A percentile compares a stretch with the other conserved stretches of the same genome.
Conservation (phyloP, 441 rosid species). For the Euphorbia corollata region DNA sequence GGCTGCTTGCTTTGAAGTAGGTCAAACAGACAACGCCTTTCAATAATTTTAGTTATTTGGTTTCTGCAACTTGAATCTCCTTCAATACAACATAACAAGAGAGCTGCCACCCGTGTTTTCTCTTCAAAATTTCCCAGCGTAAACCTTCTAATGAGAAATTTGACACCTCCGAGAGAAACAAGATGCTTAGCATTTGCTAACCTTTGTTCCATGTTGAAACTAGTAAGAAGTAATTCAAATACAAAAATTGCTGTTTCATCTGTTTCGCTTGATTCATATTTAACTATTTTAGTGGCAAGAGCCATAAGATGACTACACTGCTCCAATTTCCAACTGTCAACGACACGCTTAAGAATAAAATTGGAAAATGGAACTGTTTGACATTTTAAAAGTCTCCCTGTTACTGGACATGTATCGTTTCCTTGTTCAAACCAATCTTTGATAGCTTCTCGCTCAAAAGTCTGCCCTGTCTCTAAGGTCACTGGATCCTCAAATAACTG, state of each 20-base stretch:
- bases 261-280: conserved; percentile 12
- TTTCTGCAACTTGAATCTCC: conserved; percentile 45
- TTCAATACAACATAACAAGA: conserved; percentile 41
- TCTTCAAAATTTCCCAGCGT: conserved; percentile 32
- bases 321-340: conserved; percentile 41
- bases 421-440: conserved; percentile 49
- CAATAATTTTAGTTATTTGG: conserved; percentile 32
- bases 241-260: conserved; percentile 29
- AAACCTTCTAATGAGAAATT: conserved; percentile 38
- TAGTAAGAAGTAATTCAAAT: conserved; percentile 40
- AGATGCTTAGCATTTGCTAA: conserved; percentile 38
- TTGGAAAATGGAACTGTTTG: conserved; percentile 38
- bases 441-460: conserved; percentile 49
- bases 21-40: conserved; percentile 34
- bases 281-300: conserved; percentile 27
- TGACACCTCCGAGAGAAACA: conserved; percentile 43
- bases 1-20: conserved; percentile 38
- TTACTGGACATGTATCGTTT: conserved; percentile 49
- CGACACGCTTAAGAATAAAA: conserved; percentile 40
- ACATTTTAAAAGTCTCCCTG: conserved; percentile 39
- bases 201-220: conserved; percentile 31
- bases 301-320: conserved; percentile 24
- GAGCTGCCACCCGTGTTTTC: conserved; percentile 30
- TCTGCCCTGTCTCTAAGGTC: conserved; percentile 56
- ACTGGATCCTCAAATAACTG: conserved; percentile 51